phyloP scores from a whole-genome alignment of 176 grass and related monocot genomes.

The Ensete glaucum region DNA sequence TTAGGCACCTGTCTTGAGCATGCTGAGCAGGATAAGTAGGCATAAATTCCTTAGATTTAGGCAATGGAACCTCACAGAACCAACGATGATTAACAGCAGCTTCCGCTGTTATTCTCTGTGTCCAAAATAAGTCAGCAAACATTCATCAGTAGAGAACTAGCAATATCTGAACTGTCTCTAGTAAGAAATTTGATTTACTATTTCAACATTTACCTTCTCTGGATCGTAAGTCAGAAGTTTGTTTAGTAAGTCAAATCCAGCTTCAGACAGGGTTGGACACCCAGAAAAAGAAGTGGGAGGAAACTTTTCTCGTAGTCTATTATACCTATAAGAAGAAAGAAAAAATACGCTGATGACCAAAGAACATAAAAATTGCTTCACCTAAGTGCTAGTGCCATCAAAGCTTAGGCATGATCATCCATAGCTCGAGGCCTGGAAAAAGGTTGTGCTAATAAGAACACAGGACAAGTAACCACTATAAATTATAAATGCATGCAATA shows the following conservation, averaged over 20 bases:
- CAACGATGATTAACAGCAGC: slow-evolving; percentile 80
- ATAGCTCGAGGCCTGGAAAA: background rate
- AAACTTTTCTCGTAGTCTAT: slow-evolving; percentile 70
- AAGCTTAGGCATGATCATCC: background rate
- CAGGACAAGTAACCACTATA: background rate
- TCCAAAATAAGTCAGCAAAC: slow-evolving; percentile 25
- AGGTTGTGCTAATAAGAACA: background rate
- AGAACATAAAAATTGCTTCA: background rate
- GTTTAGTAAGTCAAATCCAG: slow-evolving; percentile 89
- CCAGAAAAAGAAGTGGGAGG: slow-evolving; percentile 60
- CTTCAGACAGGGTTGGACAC: slow-evolving; percentile 56
- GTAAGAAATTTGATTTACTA: slow-evolving; percentile 2
- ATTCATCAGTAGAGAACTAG: background rate
- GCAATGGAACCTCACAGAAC: slow-evolving; percentile 82
- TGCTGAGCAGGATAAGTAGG: slow-evolving; percentile 19
- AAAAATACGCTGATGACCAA: background rate
- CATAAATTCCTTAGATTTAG: slow-evolving; percentile 76
- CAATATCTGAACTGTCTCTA: background rate
- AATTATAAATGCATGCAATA: background rate
- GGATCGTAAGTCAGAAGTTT: slow-evolving; percentile 72
- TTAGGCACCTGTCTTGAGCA: slow-evolving; percentile 14
- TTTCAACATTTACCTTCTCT: slow-evolving; percentile 38
- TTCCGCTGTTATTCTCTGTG: slow-evolving; percentile 66
- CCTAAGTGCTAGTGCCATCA: background rate
- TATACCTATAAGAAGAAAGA: slow-evolving; percentile 11